A percentile compares a stretch with the other conserved stretches of the same genome.
Conservation (phyloP, 257 asterid genomes). For the Verbascum thapsus region DNA sequence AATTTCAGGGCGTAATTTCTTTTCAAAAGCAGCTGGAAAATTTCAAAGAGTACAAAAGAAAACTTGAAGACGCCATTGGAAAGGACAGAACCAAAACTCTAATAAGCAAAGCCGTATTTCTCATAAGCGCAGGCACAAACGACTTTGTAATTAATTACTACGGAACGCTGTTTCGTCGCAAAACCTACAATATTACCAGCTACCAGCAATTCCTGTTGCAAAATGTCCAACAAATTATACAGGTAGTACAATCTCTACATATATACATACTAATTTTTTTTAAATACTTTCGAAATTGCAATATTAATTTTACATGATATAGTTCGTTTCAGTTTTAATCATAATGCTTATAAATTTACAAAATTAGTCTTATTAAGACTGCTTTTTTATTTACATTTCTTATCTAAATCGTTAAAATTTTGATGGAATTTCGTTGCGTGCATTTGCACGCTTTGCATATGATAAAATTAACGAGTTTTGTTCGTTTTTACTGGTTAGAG, state of each 20-base stretch:
- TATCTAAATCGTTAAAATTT: too few species aligned
- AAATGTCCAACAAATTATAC: conserved; percentile 31
- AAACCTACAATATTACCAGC: conserved; percentile 25
- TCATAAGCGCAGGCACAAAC: conserved; percentile 62
- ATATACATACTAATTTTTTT: not conserved
- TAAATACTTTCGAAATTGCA: too few species aligned
- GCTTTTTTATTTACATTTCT: too few species aligned
- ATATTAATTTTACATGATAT: too few species aligned
- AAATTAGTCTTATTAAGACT: too few species aligned
- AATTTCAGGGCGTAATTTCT: conserved; percentile 47
- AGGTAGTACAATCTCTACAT: conserved; percentile 39
- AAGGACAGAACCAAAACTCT: conserved; percentile 30
- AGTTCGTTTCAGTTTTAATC: too few species aligned
- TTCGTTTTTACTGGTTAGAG: too few species aligned
- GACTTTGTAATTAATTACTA: conserved; percentile 45
- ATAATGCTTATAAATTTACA: too few species aligned
- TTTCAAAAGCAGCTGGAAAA: conserved; percentile 43
- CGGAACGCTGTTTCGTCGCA: conserved; percentile 37
- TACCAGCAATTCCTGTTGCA: conserved; percentile 42
- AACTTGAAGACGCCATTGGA: conserved; percentile 44
- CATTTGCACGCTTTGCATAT: too few species aligned
- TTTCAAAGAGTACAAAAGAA: conserved; percentile 48
- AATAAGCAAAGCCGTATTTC: conserved; percentile 41
- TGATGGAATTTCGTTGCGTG: too few species aligned
- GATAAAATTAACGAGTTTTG: too few species aligned